Conservation (phyloP, 2,329 filamentous ascomycete genomes). For the Cordyceps cicadae region DNA sequence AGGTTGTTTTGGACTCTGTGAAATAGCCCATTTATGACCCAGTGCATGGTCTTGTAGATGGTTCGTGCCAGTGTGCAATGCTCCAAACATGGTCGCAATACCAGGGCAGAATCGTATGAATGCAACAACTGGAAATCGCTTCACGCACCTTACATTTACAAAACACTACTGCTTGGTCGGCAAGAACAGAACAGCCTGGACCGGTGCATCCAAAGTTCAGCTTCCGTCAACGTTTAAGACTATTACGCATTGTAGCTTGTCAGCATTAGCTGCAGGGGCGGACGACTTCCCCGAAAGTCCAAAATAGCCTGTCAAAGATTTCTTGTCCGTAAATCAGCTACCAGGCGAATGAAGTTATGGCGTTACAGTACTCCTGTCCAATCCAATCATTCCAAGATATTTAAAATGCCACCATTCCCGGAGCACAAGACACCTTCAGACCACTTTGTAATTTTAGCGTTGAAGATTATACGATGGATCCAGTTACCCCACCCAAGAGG, state of each 20-base stretch:
- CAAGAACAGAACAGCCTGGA: neutral
- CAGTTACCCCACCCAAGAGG: neutral
- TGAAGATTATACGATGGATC: neutral
- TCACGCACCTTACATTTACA: neutral
- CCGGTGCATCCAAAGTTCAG: neutral
- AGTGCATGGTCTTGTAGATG: neutral
- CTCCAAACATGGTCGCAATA: neutral
- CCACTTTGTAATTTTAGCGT: neutral
- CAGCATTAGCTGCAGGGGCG: neutral
- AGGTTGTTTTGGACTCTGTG: neutral
- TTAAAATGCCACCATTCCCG: neutral
- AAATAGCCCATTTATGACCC: no score
- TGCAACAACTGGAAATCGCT: neutral
- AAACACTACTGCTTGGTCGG: neutral
- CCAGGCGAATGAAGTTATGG: neutral
- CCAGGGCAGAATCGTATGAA: neutral
- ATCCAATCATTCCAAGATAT: neutral
- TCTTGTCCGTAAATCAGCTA: neutral
- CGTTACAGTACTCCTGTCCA: no score
- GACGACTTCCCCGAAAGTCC: neutral
- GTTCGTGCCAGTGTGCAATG: neutral
- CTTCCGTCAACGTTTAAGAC: neutral
- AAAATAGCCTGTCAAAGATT: neutral
- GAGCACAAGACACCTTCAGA: neutral
- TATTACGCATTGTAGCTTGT: neutral